phyloP scores from a whole-genome alignment of 140 eudicot genomes.

The Anethum foeniculum region DNA sequence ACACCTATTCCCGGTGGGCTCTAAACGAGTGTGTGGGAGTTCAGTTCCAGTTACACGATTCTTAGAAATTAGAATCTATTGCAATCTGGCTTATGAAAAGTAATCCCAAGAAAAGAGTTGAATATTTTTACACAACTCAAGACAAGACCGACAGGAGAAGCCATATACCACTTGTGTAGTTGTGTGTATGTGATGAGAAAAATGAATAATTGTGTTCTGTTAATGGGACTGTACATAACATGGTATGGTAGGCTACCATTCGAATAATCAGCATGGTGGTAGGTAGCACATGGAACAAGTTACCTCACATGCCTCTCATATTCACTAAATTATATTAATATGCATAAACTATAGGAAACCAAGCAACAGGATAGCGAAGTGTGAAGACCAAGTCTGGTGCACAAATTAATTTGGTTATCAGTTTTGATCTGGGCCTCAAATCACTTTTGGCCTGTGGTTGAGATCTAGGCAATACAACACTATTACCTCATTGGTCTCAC shows the following conservation, averaged over 20 bases:
- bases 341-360: background rate
- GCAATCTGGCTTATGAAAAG: background rate
- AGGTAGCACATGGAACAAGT: slow-evolving; percentile 11
- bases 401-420: background rate
- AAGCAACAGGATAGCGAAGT: background rate
- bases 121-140: background rate
- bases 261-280: background rate
- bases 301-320: slow-evolving; percentile 1
- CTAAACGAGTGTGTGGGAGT: too few relatives aligned
- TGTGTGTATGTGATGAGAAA: background rate
- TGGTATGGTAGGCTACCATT: slow-evolving; percentile 5
- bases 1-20: background rate
- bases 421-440: background rate
- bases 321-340: background rate
- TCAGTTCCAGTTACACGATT: background rate
- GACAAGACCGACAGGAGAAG: background rate
- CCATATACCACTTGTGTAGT: background rate
- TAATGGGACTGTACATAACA: background rate
- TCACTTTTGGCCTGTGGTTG: background rate
- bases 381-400: background rate
- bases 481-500: background rate
- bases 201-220: background rate
- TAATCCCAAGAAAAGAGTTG: background rate
- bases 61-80: background rate
- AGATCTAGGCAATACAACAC: background rate